Evolutionary conservation across 2,329 filamentous ascomycete genomes (phyloP), one percentile per base, ranked within the genome.

Genomic region (Fusarium avenaceum): DNA sequence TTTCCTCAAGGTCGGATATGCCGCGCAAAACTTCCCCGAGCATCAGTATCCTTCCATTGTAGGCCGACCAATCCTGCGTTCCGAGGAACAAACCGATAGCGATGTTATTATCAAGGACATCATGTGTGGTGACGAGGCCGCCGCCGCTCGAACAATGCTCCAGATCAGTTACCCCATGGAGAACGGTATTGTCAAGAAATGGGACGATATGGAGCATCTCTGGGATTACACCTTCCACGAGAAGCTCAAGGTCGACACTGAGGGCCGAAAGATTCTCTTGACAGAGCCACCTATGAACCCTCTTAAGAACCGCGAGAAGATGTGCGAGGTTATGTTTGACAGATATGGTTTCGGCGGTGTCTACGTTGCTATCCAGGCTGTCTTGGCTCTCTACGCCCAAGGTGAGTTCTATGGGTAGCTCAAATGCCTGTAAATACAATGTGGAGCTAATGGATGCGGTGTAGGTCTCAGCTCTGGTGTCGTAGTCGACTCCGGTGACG

Each of bases 131-230:
- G 96, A 99, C 83, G 95, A 99, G 83, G 96, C 96, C 49, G 94
- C 96, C 17, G 94, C 94, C 54, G 95, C 96, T 71, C 90, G 96
- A 76, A 97, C 92, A 67, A 97, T 97, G 94, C 89, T 99, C 65
- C 96, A 99, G 81, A 96, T 99, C 78, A 97, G 92, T 81, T 99
- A 99, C 80, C 96, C 96, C 74, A 99, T 99, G 96, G 96, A 99
- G 82, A 99, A 99, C 80, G 96, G 96, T 76, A 98, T 99, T 76
- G 94, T 99, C 72, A 98, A 97, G 88, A 94, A 94, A 78, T 99
- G 96, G 96, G 96, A 99, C 74, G 96, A 99, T 81, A 99, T 99
- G 96, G 93, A 97, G 84, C 95, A 98, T 78, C 90, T 99, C 57
- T 99, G 96, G 96, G 95, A 99, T 83, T 98, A 96, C 80, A 99